Conservation (phyloP, 169 alveolate genomes). For the Plasmodium coatneyi region DNA sequence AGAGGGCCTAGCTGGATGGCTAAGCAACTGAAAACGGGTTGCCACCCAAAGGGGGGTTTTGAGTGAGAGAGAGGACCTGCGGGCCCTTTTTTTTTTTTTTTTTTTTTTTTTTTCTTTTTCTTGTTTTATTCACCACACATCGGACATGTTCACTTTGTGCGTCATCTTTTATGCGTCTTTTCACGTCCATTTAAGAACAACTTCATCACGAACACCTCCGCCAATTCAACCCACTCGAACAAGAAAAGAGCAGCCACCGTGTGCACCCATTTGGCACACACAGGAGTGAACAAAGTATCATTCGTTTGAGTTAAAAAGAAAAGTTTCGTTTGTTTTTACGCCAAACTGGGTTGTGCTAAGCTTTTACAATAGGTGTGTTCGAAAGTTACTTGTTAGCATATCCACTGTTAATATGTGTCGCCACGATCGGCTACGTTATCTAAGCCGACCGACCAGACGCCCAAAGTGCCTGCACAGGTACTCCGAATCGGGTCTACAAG, state of each 20-base stretch:
- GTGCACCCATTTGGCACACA: not conserved
- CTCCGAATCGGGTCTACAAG: slow-evolving; percentile 36
- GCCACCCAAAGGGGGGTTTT: too few relatives aligned
- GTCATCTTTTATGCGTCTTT: not conserved
- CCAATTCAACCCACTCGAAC: not conserved
- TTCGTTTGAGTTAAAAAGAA: not conserved
- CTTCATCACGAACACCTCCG: not conserved
- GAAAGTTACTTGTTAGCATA: not conserved
- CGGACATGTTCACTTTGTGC: not conserved
- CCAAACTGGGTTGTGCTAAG: not conserved
- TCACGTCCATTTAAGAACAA: not conserved
- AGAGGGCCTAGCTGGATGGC: slow-evolving; percentile 8
- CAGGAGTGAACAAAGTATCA: not conserved
- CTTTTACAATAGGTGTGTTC: not conserved
- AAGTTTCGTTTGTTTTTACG: not conserved
- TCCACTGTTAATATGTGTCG: not conserved
- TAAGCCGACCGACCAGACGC: not conserved
- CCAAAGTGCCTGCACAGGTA: slow-evolving; percentile 18
- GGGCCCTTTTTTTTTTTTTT: not conserved
- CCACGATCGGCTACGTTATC: not conserved
- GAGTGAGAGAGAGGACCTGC: not conserved
- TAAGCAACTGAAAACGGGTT: not conserved
- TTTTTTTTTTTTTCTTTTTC: not conserved
- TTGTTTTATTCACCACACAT: not conserved
- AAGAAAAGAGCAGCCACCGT: too few relatives aligned